Evolutionary conservation across 768 basidiomycete genomes (phyloP).

Genomic region (Mrakia frigida): DNA sequence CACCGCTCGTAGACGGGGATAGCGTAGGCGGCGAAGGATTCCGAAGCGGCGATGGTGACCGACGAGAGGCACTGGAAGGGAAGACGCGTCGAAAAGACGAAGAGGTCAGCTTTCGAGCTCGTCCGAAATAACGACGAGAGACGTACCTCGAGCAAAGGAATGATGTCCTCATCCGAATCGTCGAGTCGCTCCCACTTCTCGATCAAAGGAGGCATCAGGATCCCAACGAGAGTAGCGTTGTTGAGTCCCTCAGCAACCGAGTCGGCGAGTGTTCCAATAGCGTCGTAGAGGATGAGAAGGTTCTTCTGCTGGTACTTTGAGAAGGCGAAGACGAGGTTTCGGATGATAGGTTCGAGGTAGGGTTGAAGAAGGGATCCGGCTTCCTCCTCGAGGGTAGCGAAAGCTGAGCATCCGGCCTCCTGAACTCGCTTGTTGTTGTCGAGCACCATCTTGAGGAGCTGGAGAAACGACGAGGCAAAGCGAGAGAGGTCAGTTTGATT

Average conservation of each 20-base stretch:
- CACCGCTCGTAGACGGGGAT: conserved; percentile 89
- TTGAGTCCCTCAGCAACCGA: conserved; percentile 84
- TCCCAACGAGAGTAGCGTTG: conserved; percentile 81
- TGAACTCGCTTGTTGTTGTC: conserved; percentile 99
- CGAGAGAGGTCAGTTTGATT: neutral
- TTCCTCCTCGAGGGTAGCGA: conserved; percentile 97
- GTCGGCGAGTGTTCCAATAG: conserved; percentile 96
- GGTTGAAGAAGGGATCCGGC: conserved; percentile 84
- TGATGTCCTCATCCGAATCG: conserved; percentile 86
- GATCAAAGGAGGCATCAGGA: conserved; percentile 91
- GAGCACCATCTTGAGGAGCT: conserved; percentile 95
- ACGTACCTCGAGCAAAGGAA: conserved; percentile 87
- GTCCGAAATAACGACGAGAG: neutral
- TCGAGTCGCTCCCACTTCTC: conserved; percentile 82
- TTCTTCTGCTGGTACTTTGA: conserved; percentile 99
- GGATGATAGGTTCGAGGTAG: conserved; percentile 88
- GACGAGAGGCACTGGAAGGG: conserved; percentile 83
- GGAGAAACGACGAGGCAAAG: conserved; percentile 14
- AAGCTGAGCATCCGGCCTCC: conserved; percentile 97
- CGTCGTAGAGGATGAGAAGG: conserved; percentile 95
- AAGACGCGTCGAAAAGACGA: conserved; percentile 1
- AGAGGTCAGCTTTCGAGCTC: neutral
- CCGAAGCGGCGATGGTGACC: conserved; percentile 91
- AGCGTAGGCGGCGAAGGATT: conserved; percentile 80
- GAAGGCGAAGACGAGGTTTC: conserved; percentile 92